Evolutionary conservation across 2,329 filamentous ascomycete species (phyloP).

Genomic region (Byssochlamys sp.): DNA sequence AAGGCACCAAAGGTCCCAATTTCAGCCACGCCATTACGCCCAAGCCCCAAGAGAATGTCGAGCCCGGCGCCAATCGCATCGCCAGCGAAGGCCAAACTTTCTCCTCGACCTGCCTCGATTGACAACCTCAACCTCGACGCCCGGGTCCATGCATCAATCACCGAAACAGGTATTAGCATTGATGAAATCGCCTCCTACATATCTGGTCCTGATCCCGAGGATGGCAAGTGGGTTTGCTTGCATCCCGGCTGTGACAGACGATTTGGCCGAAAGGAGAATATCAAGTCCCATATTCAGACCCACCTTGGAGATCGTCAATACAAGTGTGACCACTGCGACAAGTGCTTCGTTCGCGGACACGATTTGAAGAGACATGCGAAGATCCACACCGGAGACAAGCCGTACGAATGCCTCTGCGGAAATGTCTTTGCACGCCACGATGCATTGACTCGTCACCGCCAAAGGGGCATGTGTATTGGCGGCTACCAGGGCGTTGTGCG

Average conservation of each 20-base stretch:
- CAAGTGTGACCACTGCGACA: slow-evolving; percentile 82
- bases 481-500: slow-evolving; percentile 74
- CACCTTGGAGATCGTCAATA: slow-evolving; percentile 94
- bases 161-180: slow-evolving; percentile 72
- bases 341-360: slow-evolving; percentile 93
- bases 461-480: slow-evolving; percentile 92
- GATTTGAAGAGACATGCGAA: slow-evolving; percentile 95
- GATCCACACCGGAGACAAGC: slow-evolving; percentile 92
- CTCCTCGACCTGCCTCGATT: slow-evolving; percentile 36
- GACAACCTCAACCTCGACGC: slow-evolving; percentile 44
- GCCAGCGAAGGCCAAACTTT: slow-evolving; percentile 27
- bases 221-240: slow-evolving; percentile 71
- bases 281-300: slow-evolving; percentile 95
- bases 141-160: slow-evolving; percentile 52
- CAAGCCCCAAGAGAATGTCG: slow-evolving; percentile 12
- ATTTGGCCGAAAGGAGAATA: slow-evolving; percentile 97
- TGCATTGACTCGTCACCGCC: slow-evolving; percentile 83
- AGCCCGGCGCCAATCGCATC: slow-evolving; percentile 13
- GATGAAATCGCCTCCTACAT: slow-evolving; percentile 76
- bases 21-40: slow-evolving; percentile 16
- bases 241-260: slow-evolving; percentile 72
- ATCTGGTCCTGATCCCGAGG: slow-evolving; percentile 58
- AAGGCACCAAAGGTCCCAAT: slow-evolving; percentile 22
- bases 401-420: slow-evolving; percentile 86
- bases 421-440: slow-evolving; percentile 93